These are phyloP conservation scores for Nepenthes mirabilis DNA, from an alignment of 148 eudicot species.

Conservation along the genomic window DNA sequence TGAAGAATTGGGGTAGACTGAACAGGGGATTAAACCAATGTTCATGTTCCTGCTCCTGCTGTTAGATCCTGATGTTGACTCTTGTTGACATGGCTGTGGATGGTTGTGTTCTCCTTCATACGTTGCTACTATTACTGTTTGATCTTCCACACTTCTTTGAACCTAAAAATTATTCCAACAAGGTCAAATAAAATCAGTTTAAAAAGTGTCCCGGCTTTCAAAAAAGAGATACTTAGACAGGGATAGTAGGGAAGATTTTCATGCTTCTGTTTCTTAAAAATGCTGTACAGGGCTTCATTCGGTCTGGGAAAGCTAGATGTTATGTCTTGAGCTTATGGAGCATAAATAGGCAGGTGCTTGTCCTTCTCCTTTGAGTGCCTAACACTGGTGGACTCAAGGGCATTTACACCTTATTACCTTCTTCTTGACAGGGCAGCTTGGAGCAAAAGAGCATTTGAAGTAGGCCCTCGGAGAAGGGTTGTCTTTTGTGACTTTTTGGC, in stretches of 20 bases:
- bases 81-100: not conserved
- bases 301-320: not conserved
- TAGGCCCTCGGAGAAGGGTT: conserved; percentile 44
- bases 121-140: conserved; percentile 5
- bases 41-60: not conserved
- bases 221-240: too few species aligned
- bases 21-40: not conserved
- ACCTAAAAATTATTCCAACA: not conserved
- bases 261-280: too few species aligned
- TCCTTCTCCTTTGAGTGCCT: too few species aligned
- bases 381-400: too few species aligned
- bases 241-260: too few species aligned
- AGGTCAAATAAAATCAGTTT: too few species aligned
- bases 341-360: too few species aligned
- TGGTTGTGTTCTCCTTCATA: conserved; percentile 16
- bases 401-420: conserved; percentile 15
- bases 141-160: conserved; percentile 12
- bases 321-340: too few species aligned
- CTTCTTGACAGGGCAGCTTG: conserved; percentile 31
- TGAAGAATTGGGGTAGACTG: not conserved
- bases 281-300: too few species aligned
- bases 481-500: conserved; percentile 38
- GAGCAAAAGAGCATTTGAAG: conserved; percentile 31
- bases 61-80: not conserved
- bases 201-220: too few species aligned